Percentiles rank a stretch among this genome's conserved stretches.
phyloP scores from a whole-genome alignment of 306 rosid species.

The Amphicarpaea edgeworthii region DNA sequence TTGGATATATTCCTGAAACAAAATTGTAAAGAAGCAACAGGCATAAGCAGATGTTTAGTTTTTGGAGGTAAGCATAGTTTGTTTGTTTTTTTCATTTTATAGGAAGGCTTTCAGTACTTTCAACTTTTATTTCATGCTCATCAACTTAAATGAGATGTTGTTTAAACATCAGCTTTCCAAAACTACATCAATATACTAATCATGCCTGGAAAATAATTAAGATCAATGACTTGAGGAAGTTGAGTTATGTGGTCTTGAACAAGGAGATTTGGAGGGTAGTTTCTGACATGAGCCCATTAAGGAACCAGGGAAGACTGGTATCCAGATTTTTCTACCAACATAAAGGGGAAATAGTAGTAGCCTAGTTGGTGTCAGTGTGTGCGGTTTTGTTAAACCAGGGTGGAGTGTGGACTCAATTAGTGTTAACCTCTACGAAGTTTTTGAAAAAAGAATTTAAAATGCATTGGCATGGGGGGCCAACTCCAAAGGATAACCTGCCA shows the following conservation, averaged over 20 bases:
- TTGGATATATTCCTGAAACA: constrained; percentile 88
- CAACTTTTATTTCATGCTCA: not conserved
- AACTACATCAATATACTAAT: not conserved
- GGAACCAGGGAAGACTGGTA: constrained; percentile 4
- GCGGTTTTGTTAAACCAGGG: not conserved
- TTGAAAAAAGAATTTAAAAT: not conserved
- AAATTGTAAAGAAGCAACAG: constrained; percentile 26
- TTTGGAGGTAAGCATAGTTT: not conserved
- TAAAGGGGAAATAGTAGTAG: not conserved
- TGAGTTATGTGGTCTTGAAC: constrained; percentile 12
- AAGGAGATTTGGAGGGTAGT: not conserved
- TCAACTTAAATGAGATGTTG: constrained; percentile 11
- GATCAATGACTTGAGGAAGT: constrained; percentile 11
- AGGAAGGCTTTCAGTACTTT: constrained; percentile 7
- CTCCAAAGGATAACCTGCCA: not conserved
- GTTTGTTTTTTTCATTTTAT: constrained; percentile 2
- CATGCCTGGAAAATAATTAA: constrained; percentile 4
- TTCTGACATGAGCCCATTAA: not conserved
- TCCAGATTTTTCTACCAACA: not conserved
- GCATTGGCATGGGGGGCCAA: not conserved
- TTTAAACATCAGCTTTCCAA: constrained; percentile 13
- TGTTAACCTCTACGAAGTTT: not conserved
- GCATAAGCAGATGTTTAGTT: constrained; percentile 24
- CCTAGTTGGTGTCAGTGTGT: not conserved
- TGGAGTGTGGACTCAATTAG: not conserved